A percentile compares a stretch with the other conserved stretches of the same genome.
phyloP scores from a whole-genome alignment of 1,284 basidiomycete species.

The Ustanciosporium gigantosporum region DNA sequence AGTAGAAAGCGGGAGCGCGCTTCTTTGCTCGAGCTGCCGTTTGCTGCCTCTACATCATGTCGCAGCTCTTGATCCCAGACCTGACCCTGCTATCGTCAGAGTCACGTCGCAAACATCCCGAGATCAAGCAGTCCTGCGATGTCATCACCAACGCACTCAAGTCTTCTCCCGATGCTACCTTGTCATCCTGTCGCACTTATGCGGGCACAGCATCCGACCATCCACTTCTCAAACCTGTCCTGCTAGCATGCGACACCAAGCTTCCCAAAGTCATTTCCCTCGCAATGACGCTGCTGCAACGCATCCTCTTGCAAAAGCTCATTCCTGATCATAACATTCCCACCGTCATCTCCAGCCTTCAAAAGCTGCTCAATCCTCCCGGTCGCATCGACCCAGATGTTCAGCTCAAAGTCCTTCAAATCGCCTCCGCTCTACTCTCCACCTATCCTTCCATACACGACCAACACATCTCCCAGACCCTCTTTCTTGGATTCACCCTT shows the following conservation, averaged over 20 bases:
- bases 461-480: conserved; percentile 64
- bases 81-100: conserved; percentile 55
- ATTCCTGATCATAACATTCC: conserved; percentile 56
- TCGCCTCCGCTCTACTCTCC: conserved; percentile 48
- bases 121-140: conserved; percentile 53
- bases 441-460: conserved; percentile 50
- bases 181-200: conserved; percentile 13
- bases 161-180: conserved; percentile 34
- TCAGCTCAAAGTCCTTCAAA: conserved; percentile 59
- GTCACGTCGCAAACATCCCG: conserved; percentile 56
- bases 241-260: conserved; percentile 90
- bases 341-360: conserved; percentile 36
- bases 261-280: conserved; percentile 92
- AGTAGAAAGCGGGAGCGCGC: no score
- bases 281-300: conserved; percentile 85
- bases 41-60: conserved; percentile 46
- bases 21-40: no score
- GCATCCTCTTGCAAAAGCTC: conserved; percentile 82
- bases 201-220: conserved; percentile 62
- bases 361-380: conserved; percentile 43
- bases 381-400: conserved; percentile 53
- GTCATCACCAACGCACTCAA: conserved; percentile 37
- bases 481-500: conserved; percentile 87
- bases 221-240: conserved; percentile 81
- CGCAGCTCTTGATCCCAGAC: conserved; percentile 53